Evolutionary conservation across 2,329 filamentous ascomycete species (phyloP), one percentile per base, ranked within the genome.

Genomic region (Aspergillus sergii): DNA sequence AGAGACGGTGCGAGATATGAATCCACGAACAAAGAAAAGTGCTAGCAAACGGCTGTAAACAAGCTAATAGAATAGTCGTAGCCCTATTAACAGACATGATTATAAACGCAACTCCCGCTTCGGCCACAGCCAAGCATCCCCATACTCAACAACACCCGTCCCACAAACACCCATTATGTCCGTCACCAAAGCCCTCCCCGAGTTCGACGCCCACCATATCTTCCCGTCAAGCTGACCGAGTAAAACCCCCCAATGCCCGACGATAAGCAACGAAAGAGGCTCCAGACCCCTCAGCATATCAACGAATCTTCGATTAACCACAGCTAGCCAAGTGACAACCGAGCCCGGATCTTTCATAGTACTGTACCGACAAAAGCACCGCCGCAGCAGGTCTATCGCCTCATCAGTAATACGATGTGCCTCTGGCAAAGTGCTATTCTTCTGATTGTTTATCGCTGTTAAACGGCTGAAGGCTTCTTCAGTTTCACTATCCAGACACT

Each of bases 161-260:
- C 41, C 19, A 43, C 41, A n/a, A 21, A 43, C 9, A 6, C 21
- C 10, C 21, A 46, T 7, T 10, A 23, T 46, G 14, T 46, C 43
- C 5, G 21, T 16, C 8, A 72, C 61, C 26, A 73, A 60, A 1
- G 63, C 70, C 21, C 51, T 62, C 11, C 71, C 73, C 0, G 70
- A 63, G 39, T 69, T 63, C 19, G 58, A 60, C 10, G 73, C 71
- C 72, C 73, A 74, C 73, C 73, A 75, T 11, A 66, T 62, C 26
- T 66, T 30, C 1, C 61, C 66, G 59, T 72, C 66, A 1, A 74
- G 65, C 11, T 66, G 55, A 10, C 30, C 50, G 19, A 75, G 53
- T 10, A 75, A 58, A 43, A 73, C 62, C 1, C 70, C 72, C 73
- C 73, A 75, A 26, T 74, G 66, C 16, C 64, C 62, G 14, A 74